Base-by-base conservation (phyloP, 345 rosid species). In the Salix arbutifolia region DNA sequence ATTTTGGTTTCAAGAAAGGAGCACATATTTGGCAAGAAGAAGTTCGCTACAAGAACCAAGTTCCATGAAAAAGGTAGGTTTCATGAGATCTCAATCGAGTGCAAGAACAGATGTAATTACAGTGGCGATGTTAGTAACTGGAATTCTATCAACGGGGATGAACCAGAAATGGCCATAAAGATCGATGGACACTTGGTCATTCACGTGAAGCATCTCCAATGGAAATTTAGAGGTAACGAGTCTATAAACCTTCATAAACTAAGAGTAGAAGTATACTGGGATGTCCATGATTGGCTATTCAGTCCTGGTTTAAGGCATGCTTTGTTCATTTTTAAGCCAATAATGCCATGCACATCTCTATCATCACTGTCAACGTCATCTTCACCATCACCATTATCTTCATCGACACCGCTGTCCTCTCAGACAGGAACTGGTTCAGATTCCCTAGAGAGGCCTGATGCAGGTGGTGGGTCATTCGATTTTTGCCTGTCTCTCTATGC, bases 161-260 rank as follows among this genome's bases (percentile, higher is more conserved):
- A 90, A 74, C 89, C 91, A 38, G 92, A 88, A 50, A 83, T 91
- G 91, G 94, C 90, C 81, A 87, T 91, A 56, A 82, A 83, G 58
- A 82, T 91, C 31, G 96, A 91, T 66, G 92, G 91, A 77, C 74
- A 88, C 35, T 68, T 82, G 75, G 88, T 84, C 18, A 87, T 91
- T 72, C 86, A 84, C 61, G 92, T 91, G 61, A 90, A 87, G 85
- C 96, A 87, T 81, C 91, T 91, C 12, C 92, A 90, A 64, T 91
- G 96, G 96, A 90, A 91, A 68, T 91, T 91, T 52, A 88, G 93
- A 85, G 95, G 95, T 70, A 91, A 91, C 30, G 92, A 88, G 74
- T 82, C 86, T 1, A 78, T 91, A 68, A 77, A 83, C 72, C 74
- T 91, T 7, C 83, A 86, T 65, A 88, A 89, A 78, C 56, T 82